Percentiles rank a stretch among this genome's conserved stretches.
These are phyloP conservation scores for Elongisporangium senticosum DNA, from an alignment of 352 stramenopile species.

Conservation along the genomic window DNA sequence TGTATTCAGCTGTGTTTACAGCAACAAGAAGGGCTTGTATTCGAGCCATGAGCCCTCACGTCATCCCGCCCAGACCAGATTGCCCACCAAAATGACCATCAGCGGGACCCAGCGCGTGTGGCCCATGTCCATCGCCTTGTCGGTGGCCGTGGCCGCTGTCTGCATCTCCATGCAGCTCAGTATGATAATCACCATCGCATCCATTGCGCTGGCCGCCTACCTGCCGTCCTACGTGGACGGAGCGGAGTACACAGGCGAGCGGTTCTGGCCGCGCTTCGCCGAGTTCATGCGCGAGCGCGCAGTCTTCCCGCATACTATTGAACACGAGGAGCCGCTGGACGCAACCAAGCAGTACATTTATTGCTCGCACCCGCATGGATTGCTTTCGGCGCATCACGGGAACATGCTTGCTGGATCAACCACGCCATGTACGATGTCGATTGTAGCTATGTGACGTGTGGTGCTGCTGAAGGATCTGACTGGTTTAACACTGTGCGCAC, in stretches of 20 bases:
- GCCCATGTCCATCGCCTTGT: conserved; percentile 22
- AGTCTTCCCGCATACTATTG: conserved; percentile 42
- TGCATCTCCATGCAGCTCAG: conserved; percentile 23
- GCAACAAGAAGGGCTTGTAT: conserved; percentile 2
- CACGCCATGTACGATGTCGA: conserved; percentile 32
- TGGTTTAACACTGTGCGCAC: not conserved
- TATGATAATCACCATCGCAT: conserved; percentile 10
- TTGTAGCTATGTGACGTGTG: not conserved
- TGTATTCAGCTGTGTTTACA: conserved; percentile 3
- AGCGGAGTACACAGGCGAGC: conserved; percentile 48
- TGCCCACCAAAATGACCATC: not conserved
- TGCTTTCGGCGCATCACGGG: conserved; percentile 68
- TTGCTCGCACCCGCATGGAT: conserved; percentile 69
- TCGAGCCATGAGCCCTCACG: not conserved
- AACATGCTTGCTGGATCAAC: conserved; percentile 53
- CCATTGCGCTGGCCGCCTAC: conserved; percentile 28
- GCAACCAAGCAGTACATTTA: conserved; percentile 71
- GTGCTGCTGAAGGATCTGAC: not conserved
- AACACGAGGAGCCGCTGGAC: conserved; percentile 65
- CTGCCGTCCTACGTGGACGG: conserved; percentile 57
- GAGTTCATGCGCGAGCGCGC: conserved; percentile 20
- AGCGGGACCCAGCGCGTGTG: conserved; percentile 16
- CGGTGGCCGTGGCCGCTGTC: conserved; percentile 19
- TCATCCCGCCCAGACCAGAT: not conserved
- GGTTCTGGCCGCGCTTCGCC: conserved; percentile 53